These are phyloP conservation scores for Linum trigynum DNA, from an alignment of 345 rosid genomes.

Conservation along the genomic window DNA sequence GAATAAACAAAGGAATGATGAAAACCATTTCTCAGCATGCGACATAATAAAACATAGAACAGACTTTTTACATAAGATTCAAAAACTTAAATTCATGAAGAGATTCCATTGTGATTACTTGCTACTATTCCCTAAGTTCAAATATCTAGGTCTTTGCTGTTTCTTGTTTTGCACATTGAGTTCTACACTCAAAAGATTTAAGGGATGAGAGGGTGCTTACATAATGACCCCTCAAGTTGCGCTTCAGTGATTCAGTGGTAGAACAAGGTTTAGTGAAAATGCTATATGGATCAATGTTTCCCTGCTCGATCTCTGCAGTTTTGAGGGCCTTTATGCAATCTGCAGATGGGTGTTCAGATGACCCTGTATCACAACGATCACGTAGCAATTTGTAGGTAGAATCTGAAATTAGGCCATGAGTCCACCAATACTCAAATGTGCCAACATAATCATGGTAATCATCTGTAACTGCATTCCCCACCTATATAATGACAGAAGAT, in stretches of 20 bases:
- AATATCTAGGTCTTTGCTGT: too few relatives aligned
- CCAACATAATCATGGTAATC: slow-evolving; percentile 80
- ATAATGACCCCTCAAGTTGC: slow-evolving; percentile 17
- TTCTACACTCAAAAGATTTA: not conserved
- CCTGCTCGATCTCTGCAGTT: slow-evolving; percentile 57
- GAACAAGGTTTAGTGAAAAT: slow-evolving; percentile 78
- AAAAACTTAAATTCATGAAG: too few relatives aligned
- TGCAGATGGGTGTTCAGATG: too few relatives aligned
- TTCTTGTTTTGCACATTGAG: too few relatives aligned
- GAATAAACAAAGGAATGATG: too few relatives aligned
- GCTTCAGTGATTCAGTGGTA: slow-evolving; percentile 39
- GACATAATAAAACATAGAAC: too few relatives aligned
- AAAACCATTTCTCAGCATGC: too few relatives aligned
- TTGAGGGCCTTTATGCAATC: too few relatives aligned
- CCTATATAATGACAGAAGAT: slow-evolving; percentile 32
- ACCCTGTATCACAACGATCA: too few relatives aligned
- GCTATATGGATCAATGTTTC: slow-evolving; percentile 68
- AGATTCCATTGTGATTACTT: too few relatives aligned
- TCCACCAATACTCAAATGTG: slow-evolving; percentile 95
- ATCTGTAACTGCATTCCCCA: slow-evolving; percentile 92
- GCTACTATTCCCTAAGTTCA: too few relatives aligned
- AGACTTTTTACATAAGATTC: too few relatives aligned
- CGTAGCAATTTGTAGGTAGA: slow-evolving; percentile 37
- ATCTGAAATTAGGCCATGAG: slow-evolving; percentile 92
- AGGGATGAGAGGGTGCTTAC: slow-evolving; percentile 20